Percentiles rank a stretch among this genome's conserved stretches.
phyloP scores from a whole-genome alignment of 495 filamentous ascomycete genomes.

The Neurospora tetrasperma region DNA sequence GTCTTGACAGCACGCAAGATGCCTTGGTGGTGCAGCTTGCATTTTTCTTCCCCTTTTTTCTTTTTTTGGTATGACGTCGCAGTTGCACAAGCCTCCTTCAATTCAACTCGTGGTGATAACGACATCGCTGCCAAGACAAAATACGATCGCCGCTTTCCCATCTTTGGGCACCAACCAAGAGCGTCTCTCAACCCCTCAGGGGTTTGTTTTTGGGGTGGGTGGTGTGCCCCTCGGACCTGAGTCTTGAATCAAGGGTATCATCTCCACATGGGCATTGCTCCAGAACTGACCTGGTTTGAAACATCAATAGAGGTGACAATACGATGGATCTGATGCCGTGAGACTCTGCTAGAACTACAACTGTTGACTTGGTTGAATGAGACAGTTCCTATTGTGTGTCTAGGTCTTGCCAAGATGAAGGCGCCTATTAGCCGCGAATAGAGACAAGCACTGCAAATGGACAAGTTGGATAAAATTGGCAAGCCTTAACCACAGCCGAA shows the following conservation, averaged over 20 bases:
- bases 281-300: background rate
- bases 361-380: background rate
- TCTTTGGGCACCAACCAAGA: background rate
- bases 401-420: background rate
- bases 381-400: too few relatives aligned
- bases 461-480: background rate
- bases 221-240: background rate
- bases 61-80: background rate
- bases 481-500: background rate
- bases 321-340: background rate
- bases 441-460: background rate
- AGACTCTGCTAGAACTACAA: background rate
- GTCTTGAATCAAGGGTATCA: background rate
- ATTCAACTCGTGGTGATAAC: background rate
- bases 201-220: background rate
- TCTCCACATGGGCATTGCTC: background rate
- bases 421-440: background rate
- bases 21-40: background rate
- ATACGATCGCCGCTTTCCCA: constrained; percentile 1
- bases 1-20: background rate
- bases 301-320: background rate
- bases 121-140: background rate
- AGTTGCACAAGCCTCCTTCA: background rate
- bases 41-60: background rate
- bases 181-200: background rate